Base-by-base conservation (phyloP, 169 alveolate genomes). In the Ichthyophthirius multifiliis region DNA sequence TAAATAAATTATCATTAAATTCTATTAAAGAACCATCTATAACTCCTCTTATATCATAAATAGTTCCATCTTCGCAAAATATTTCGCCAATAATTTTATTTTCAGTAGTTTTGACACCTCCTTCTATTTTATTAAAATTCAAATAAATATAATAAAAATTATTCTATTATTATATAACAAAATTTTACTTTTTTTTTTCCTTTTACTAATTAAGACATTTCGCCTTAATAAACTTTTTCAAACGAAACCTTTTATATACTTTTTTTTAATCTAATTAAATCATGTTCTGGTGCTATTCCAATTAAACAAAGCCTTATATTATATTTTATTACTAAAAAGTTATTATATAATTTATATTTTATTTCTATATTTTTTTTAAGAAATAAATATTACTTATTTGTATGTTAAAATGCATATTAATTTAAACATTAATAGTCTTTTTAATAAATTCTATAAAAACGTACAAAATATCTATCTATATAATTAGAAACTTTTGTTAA, bases 141-240 rank as follows among this genome's bases (percentile, higher is more conserved):
- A 46, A 20, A 20, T 46, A 12, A 46, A 46, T 12, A 27, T 5
- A 46, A 46, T 4, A 4, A 1, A 15, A 9, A 16, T 55, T 55
- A 5, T 4, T 3, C 9, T 20, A 12, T 27, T 10, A 27, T 2
- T 27, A 7, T 55, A 27, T 55, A 6, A 55, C 23, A 55, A 10
- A 55, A 55, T 3, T 55, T 20, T 27, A 34, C 31, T 23, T 55
- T 55, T 18, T 55, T 55, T 55, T 55, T 55, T 16, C 71, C 71
- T 23, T 55, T 55, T 10, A 55, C 71, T 15, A 55, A 23, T n/a
- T 55, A 27, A 27, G 23, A 27, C 71, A 55, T 55, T 13, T 55
- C 71, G 23, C 71, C 71, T 20, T 34, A 55, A 39, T 55, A 55
- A 39, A 55, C 71, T 55, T 55, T 55, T 27, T 55, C 71, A 55